Percentiles rank a stretch among this genome's conserved stretches.
phyloP scores from a whole-genome alignment of 352 stramenopile species.

The Elongisporangium senticosum region DNA sequence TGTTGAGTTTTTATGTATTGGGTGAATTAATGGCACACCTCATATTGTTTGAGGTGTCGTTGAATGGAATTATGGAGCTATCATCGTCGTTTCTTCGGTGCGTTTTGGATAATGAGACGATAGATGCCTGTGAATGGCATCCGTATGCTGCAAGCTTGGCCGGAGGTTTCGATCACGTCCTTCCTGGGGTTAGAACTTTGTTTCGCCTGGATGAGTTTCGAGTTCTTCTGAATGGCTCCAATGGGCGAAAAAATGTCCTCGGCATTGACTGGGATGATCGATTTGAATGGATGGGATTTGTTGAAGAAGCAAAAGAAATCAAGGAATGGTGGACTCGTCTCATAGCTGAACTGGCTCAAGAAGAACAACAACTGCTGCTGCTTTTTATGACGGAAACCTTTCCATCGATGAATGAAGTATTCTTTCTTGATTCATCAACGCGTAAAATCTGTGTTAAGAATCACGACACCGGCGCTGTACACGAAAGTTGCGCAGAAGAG shows the following conservation, averaged over 20 bases:
- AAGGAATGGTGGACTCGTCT: constrained; percentile 38
- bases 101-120: constrained; percentile 16
- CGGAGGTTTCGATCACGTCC: constrained; percentile 47
- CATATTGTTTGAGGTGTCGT: constrained; percentile 36
- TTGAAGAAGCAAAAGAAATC: constrained; percentile 9
- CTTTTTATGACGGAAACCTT: constrained; percentile 51
- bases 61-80: constrained; percentile 54
- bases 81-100: constrained; percentile 42
- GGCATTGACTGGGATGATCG: constrained; percentile 31
- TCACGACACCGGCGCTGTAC: constrained; percentile 6
- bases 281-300: constrained; percentile 6
- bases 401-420: constrained; percentile 28
- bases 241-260: constrained; percentile 21
- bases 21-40: constrained; percentile 60
- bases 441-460: constrained; percentile 4
- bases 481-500: constrained; percentile 8
- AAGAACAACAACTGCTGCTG: constrained; percentile 55
- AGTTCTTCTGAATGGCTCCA: constrained; percentile 40
- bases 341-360: constrained; percentile 42
- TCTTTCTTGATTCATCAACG: constrained; percentile 21
- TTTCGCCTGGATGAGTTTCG: constrained; percentile 47
- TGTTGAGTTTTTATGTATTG: constrained; percentile 53
- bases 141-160: constrained; percentile 29
- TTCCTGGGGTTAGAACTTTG: constrained; percentile 42
- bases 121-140: constrained; percentile 1